Base-by-base conservation (phyloP, 495 filamentous ascomycete genomes). In the Neurospora hispaniola region DNA sequence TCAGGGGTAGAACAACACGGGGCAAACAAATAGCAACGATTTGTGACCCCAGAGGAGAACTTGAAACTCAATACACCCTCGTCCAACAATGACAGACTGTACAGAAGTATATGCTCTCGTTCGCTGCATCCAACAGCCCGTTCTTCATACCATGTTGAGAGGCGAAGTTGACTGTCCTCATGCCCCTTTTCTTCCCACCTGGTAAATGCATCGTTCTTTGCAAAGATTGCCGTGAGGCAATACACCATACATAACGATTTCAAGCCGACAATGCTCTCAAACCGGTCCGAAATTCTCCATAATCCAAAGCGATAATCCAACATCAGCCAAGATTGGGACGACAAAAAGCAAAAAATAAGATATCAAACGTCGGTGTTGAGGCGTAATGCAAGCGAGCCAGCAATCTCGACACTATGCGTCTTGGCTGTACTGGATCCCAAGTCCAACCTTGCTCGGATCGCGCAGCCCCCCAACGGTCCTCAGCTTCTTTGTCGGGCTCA, bases 401-500 rank as follows among this genome's bases (percentile, higher is more conserved):
- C 31, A 72, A 46, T 39, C 38, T 46, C 43, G 41, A 70, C 59
- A 46, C 69, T 76, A 80, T 9, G 71, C 68, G 40, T 79, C 76
- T 69, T 82, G 81, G 20, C 81, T 70, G 66, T 86, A 83, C 42
- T 83, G 85, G 73, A 92, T 92, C 59, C 91, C 91, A 75, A 93
- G 82, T 20, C 91, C 91, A 70, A 92, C 86, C 6, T 81, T 79
- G 11, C 75, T 70, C 2, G 76, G 76, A 62, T 80, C 81, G 16
- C 77, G 72, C 23, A 77, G 68, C 0, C 80, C 80, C 4, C 77
- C 79, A n/a, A 81, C 86, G 70, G 86, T 82, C 75, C 86, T 85
- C 48, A 87, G 79, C 83, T 88, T 92, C 82, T 92, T 92, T n/a
- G 81, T 81, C 62, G 85, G 84, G 74, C 84, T 86, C 42, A 78